A percentile compares a stretch with the other conserved stretches of the same genome.
Conservation (phyloP, 805 yeast species). For the Kodamaea fukazawae region DNA sequence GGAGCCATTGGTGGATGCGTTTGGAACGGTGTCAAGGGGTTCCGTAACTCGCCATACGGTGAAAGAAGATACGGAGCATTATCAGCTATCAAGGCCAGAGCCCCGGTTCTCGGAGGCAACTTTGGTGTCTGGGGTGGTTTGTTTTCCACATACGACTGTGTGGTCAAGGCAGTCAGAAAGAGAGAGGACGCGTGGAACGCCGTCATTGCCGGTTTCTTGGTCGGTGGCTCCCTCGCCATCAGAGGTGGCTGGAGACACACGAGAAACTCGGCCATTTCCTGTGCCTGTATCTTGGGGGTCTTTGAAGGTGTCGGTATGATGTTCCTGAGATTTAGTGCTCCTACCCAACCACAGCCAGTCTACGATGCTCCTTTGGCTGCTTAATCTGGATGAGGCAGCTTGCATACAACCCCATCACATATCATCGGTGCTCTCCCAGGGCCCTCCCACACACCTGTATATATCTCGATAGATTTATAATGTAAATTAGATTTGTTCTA, state of each 20-base stretch:
- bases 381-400: slow-evolving; percentile 13
- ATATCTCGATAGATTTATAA: slow-evolving; percentile 2
- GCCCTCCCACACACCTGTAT: slow-evolving; percentile 2
- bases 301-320: slow-evolving; percentile 98
- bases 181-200: slow-evolving; percentile 99
- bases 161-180: slow-evolving; percentile 90
- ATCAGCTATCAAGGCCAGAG: slow-evolving; percentile 89
- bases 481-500: background rate
- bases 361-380: slow-evolving; percentile 42
- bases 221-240: slow-evolving; percentile 96
- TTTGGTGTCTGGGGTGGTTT: slow-evolving; percentile 99
- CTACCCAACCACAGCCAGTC: slow-evolving; percentile 50
- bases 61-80: slow-evolving; percentile 90
- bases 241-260: slow-evolving; percentile 99
- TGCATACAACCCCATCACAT: background rate
- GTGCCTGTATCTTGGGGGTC: slow-evolving; percentile 95
- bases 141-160: slow-evolving; percentile 92
- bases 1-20: slow-evolving; percentile 98
- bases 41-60: slow-evolving; percentile 96
- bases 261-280: slow-evolving; percentile 92
- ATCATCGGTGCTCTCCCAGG: background rate
- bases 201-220: slow-evolving; percentile 94
- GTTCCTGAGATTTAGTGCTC: slow-evolving; percentile 88
- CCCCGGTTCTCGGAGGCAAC: slow-evolving; percentile 98
- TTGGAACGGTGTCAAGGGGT: slow-evolving; percentile 99